phyloP scores from a whole-genome alignment of 129 eudicot genomes.

The Kitagawia praeruptora region DNA sequence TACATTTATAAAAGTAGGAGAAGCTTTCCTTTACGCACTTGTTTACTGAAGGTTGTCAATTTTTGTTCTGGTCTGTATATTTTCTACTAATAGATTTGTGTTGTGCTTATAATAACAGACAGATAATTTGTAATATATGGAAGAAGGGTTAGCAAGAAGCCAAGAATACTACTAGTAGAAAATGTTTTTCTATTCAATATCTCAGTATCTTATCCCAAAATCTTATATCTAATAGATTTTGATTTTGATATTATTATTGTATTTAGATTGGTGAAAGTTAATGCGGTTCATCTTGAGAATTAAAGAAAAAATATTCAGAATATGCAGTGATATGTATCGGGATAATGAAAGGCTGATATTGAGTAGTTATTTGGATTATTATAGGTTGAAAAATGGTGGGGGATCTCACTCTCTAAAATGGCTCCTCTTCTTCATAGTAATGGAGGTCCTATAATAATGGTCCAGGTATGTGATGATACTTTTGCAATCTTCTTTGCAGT shows the following conservation, averaged over 20 bases:
- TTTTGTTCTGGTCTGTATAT: background rate
- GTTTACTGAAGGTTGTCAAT: background rate
- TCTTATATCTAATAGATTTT: background rate
- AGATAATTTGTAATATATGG: background rate
- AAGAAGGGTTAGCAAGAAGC: background rate
- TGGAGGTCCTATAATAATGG: too few relatives aligned
- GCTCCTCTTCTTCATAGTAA: too few relatives aligned
- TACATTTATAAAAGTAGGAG: background rate
- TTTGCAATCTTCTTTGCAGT: too few relatives aligned
- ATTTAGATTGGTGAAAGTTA: background rate
- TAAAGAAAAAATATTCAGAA: too few relatives aligned
- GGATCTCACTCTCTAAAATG: too few relatives aligned
- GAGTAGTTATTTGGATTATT: too few relatives aligned
- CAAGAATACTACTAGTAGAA: background rate
- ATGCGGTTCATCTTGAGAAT: too few relatives aligned
- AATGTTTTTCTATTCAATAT: background rate
- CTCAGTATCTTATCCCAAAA: constrained; percentile 4
- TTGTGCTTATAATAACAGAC: background rate
- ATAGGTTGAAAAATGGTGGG: too few relatives aligned
- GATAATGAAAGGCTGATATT: too few relatives aligned
- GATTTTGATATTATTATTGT: background rate
- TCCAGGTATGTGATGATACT: too few relatives aligned
- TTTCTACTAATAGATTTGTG: background rate
- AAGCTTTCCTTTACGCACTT: background rate
- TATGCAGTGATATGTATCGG: too few relatives aligned